Base-by-base conservation (phyloP, 805 yeast species). In the Candida stauntonica region DNA sequence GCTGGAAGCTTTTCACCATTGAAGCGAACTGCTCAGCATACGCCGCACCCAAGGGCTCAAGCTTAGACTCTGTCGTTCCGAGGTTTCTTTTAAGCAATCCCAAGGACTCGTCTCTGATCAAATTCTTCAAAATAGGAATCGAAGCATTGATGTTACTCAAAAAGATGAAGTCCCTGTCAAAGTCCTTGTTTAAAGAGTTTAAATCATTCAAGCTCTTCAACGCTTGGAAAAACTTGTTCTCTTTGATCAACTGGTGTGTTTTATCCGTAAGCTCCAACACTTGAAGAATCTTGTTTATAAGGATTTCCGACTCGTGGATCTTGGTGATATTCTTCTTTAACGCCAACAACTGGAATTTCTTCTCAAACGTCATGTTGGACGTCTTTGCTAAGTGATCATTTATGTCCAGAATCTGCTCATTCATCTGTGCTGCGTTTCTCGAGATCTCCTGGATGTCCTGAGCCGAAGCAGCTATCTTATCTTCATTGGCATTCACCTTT, bases 251-350 rank as follows among this genome's bases (percentile, higher is more conserved):
- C 28, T 85, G 89, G 55, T 87, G 86, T 34, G 88, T 85, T 52
- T 80, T 84, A 61, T 88, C 89, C 13, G 95, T 84, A 49, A 84
- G 73, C 54, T 89, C 95, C 39, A 91, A 68, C 8, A 89, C 89
- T 47, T 83, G 87, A 17, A 89, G 67, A 48, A 95, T 83, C 35
- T 79, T 70, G 38, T 74, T 77, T 26, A 91, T 75, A 16, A 86
- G 77, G 28, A 74, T 70, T 7, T 75, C 75, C 0, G 95, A 81
- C 48, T 84, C 86, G 37, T 75, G 74, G 44, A 91, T 80, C 56
- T 84, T 85, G 36, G 66, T 64, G 14, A 78, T 70, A 6, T 82
- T 74, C 47, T 79, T 80, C 49, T 81, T 82, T 42, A 77, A 66
- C 36, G 76, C 77, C 17, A 84, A 64, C 33, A 76, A 68, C 29